phyloP scores from a whole-genome alignment of 2,329 filamentous ascomycete species.

The Paraphoma chrysanthemicola region DNA sequence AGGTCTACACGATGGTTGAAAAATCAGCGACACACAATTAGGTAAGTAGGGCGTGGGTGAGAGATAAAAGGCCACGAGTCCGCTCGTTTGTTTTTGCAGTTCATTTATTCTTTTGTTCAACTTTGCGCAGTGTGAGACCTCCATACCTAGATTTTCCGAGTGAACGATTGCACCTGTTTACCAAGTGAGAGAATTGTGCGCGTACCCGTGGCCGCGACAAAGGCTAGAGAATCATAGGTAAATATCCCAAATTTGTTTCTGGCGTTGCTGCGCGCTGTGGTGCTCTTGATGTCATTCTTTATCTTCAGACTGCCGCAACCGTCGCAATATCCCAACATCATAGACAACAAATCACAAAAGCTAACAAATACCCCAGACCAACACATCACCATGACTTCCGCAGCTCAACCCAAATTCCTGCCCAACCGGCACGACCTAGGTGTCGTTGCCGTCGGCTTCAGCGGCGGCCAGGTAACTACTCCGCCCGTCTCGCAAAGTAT shows the following conservation, averaged over 20 bases:
- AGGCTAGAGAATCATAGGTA: too few relatives aligned
- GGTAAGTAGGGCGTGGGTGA: conserved; percentile 39
- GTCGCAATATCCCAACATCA: background rate
- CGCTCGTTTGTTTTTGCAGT: conserved; percentile 12
- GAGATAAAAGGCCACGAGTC: conserved; percentile 36
- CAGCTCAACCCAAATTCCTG: conserved; percentile 77
- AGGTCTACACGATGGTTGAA: conserved; percentile 37
- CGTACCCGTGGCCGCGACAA: too few relatives aligned
- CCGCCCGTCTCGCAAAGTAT: background rate
- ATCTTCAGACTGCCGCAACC: background rate
- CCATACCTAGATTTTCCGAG: too few relatives aligned
- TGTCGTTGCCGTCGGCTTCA: conserved; percentile 94
- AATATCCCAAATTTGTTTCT: too few relatives aligned
- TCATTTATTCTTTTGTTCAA: background rate
- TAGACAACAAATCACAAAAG: conserved; percentile 5
- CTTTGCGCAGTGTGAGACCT: background rate
- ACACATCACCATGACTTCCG: conserved; percentile 39
- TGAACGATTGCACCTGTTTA: too few relatives aligned
- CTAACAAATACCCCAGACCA: background rate
- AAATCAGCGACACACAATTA: conserved; percentile 37
- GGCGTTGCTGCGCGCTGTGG: background rate
- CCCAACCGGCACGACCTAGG: conserved; percentile 80
- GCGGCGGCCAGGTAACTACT: conserved; percentile 82
- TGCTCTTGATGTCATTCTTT: background rate
- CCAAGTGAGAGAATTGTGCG: too few relatives aligned